A percentile compares a stretch with the other conserved stretches of the same genome.
phyloP scores from a whole-genome alignment of 2,329 filamentous ascomycete species.

The Sordariomycetes sp. region DNA sequence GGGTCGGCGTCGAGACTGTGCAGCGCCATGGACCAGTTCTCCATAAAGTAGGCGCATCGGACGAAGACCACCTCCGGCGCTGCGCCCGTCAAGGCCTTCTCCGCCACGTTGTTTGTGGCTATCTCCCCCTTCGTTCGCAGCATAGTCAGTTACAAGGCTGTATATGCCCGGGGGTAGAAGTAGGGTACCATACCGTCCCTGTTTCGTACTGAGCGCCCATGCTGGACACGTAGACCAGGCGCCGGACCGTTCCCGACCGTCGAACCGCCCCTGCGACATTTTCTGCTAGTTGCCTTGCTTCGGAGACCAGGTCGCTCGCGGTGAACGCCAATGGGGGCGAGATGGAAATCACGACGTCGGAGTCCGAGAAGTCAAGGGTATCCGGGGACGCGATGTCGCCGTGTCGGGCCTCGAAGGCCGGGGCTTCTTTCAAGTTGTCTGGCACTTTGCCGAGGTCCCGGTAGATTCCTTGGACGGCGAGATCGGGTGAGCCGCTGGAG shows the following conservation, averaged over 20 bases:
- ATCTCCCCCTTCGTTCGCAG: not conserved
- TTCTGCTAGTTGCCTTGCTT: conserved; percentile 8
- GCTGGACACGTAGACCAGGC: conserved; percentile 17
- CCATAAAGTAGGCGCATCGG: conserved; percentile 10
- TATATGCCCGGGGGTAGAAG: not conserved
- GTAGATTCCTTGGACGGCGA: conserved; percentile 12
- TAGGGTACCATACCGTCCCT: conserved; percentile 13
- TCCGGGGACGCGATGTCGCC: conserved; percentile 17
- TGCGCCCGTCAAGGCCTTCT: conserved; percentile 9
- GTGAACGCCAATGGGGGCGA: conserved; percentile 14
- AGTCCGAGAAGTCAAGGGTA: conserved; percentile 16
- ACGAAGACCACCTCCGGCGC: conserved; percentile 14
- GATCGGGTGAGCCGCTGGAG: not conserved
- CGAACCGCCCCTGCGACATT: conserved; percentile 14
- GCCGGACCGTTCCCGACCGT: conserved; percentile 7
- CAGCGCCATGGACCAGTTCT: conserved; percentile 8
- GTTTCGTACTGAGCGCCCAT: conserved; percentile 17
- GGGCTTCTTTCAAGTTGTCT: conserved; percentile 14
- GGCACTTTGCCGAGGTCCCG: conserved; percentile 18
- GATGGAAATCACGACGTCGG: conserved; percentile 20
- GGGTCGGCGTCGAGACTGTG: not conserved
- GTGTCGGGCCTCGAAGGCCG: conserved; percentile 16
- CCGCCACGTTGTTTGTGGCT: conserved; percentile 12
- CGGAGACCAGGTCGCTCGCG: conserved; percentile 11
- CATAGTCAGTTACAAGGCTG: not conserved